phyloP scores from a whole-genome alignment of 1,284 basidiomycete species.

The Trametes versicolor region DNA sequence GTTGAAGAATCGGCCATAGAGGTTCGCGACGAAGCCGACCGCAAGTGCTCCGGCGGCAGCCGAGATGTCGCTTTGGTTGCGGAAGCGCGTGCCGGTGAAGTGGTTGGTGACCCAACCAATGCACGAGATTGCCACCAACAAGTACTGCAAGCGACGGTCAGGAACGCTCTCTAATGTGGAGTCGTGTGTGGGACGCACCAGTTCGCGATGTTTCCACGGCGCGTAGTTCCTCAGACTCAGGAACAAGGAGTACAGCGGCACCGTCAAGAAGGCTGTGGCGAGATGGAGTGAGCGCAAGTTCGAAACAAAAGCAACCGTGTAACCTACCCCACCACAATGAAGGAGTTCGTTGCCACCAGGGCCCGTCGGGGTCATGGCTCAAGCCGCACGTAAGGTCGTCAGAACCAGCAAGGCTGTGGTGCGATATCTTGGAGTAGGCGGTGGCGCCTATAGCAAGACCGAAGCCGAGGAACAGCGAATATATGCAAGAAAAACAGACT shows the following conservation, averaged over 20 bases:
- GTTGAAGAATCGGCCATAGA: slow-evolving; percentile 84
- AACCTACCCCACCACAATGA: slow-evolving; percentile 66
- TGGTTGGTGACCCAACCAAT: slow-evolving; percentile 86
- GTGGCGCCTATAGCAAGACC: slow-evolving; percentile 84
- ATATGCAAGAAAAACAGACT: slow-evolving; percentile 84
- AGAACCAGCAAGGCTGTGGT: slow-evolving; percentile 55
- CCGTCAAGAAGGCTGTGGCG: slow-evolving; percentile 75
- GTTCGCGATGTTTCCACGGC: slow-evolving; percentile 76
- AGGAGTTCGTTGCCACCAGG: slow-evolving; percentile 69
- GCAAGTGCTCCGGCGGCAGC: slow-evolving; percentile 84
- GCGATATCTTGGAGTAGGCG: slow-evolving; percentile 67
- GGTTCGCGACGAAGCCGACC: slow-evolving; percentile 85
- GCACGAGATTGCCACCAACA: slow-evolving; percentile 74
- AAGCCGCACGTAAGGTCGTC: slow-evolving; percentile 67
- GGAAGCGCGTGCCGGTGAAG: slow-evolving; percentile 74
- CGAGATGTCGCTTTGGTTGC: slow-evolving; percentile 77
- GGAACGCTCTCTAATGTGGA: not conserved
- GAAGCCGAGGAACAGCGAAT: slow-evolving; percentile 83
- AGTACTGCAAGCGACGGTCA: slow-evolving; percentile 53
- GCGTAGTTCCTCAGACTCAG: slow-evolving; percentile 84
- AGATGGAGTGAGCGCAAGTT: not conserved
- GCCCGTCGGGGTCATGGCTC: slow-evolving; percentile 62
- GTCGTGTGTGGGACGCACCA: slow-evolving; percentile 51
- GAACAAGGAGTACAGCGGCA: slow-evolving; percentile 81
- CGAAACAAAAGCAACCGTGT: not conserved